These are phyloP conservation scores for Helminthosporium solani DNA, from an alignment of 2,329 filamentous ascomycete genomes.

Conservation along the genomic window DNA sequence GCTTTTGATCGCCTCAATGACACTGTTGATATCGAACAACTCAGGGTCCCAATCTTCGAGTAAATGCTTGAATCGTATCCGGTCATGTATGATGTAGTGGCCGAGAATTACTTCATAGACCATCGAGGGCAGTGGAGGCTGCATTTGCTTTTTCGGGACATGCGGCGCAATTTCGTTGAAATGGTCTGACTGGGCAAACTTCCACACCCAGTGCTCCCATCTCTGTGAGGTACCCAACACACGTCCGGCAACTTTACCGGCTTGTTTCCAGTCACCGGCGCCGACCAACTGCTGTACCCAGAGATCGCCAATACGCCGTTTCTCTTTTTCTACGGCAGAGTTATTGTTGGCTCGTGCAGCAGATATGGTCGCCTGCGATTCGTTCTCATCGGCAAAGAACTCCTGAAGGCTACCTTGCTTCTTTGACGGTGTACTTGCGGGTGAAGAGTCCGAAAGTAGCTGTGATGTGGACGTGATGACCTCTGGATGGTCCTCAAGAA, in stretches of 20 bases:
- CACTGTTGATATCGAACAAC: conserved; percentile 74
- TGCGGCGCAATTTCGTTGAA: conserved; percentile 87
- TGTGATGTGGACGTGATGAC: conserved; percentile 50
- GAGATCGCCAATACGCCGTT: conserved; percentile 83
- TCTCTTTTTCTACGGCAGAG: conserved; percentile 78
- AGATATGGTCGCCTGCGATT: conserved; percentile 63
- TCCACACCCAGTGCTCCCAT: conserved; percentile 97
- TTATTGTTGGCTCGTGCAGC: conserved; percentile 57
- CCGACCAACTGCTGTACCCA: conserved; percentile 88
- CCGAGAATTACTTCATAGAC: conserved; percentile 88
- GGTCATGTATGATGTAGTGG: conserved; percentile 81
- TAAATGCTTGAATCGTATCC: conserved; percentile 72
- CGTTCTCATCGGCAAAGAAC: conserved; percentile 69
- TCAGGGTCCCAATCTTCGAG: conserved; percentile 82
- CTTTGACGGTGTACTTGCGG: conserved; percentile 48
- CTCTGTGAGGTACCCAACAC: conserved; percentile 75
- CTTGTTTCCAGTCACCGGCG: conserved; percentile 70
- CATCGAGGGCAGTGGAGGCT: conserved; percentile 73
- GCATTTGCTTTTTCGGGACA: conserved; percentile 75
- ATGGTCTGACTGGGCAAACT: conserved; percentile 80
- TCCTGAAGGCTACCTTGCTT: conserved; percentile 54
- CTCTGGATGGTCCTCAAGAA: conserved; percentile 86
- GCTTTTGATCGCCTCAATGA: conserved; percentile 77
- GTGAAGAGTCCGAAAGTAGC: conserved; percentile 39
- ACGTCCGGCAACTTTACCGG: conserved; percentile 77